These are phyloP conservation scores for Penicillium pulvis DNA, from an alignment of 495 filamentous ascomycete genomes.

Conservation along the genomic window DNA sequence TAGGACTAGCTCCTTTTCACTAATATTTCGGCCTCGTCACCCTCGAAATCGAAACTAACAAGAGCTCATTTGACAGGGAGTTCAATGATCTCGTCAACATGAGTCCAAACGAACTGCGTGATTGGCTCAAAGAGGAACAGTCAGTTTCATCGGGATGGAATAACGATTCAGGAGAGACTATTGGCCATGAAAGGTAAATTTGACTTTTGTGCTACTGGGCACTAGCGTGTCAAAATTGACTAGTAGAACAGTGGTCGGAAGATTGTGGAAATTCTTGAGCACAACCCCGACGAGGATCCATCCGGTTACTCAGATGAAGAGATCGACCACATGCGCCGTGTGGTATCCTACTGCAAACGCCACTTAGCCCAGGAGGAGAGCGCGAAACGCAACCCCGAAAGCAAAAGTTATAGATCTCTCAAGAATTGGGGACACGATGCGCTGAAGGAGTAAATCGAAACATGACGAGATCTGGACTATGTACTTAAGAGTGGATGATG, in stretches of 20 bases:
- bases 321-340: conserved; percentile 65
- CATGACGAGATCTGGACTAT: neutral
- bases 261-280: conserved; percentile 64
- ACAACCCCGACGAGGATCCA: conserved; percentile 59
- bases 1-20: conserved; percentile 21
- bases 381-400: conserved; percentile 56
- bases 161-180: conserved; percentile 61
- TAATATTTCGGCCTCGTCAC: conserved; percentile 2
- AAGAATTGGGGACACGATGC: conserved; percentile 74
- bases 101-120: conserved; percentile 58
- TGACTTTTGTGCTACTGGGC: neutral
- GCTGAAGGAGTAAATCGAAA: conserved; percentile 37
- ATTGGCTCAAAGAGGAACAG: conserved; percentile 59
- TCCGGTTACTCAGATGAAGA: conserved; percentile 56
- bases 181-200: conserved; percentile 62
- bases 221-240: neutral
- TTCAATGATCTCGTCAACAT: conserved; percentile 74
- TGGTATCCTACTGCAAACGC: conserved; percentile 64
- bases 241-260: conserved; percentile 51
- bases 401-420: conserved; percentile 59
- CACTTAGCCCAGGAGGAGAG: conserved; percentile 66
- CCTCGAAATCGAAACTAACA: conserved; percentile 17
- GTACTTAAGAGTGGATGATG: neutral
- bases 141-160: conserved; percentile 59
- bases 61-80: conserved; percentile 48